Conservation (phyloP, 2,329 filamentous ascomycete species). For the Talaromyces islandicus region DNA sequence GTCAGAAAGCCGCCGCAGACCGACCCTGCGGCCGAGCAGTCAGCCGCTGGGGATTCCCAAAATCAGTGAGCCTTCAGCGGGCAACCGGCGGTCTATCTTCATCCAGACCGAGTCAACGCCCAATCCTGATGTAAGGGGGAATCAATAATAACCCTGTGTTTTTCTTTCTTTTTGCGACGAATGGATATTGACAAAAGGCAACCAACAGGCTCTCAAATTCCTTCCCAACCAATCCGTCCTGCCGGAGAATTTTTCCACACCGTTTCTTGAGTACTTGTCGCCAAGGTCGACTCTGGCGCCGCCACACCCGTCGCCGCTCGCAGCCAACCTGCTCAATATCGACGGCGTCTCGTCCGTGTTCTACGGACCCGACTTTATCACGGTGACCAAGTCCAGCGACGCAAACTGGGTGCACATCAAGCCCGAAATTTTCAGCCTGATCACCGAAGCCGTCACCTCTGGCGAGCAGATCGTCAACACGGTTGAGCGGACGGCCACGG, state of each 20-base stretch:
- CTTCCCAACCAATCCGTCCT: slow-evolving; percentile 83
- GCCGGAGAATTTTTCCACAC: slow-evolving; percentile 63
- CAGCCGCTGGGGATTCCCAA: slow-evolving; percentile 31
- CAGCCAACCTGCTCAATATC: slow-evolving; percentile 82
- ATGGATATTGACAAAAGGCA: neutral
- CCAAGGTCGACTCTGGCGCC: slow-evolving; percentile 83
- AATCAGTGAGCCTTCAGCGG: slow-evolving; percentile 33
- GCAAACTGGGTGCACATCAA: slow-evolving; percentile 93
- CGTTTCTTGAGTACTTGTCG: slow-evolving; percentile 87
- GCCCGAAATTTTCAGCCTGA: slow-evolving; percentile 89
- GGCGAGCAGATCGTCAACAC: slow-evolving; percentile 76
- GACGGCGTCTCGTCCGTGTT: slow-evolving; percentile 94
- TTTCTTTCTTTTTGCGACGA: neutral
- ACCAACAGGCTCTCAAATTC: slow-evolving; percentile 72
- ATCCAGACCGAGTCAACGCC: slow-evolving; percentile 95
- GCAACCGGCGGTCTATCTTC: slow-evolving; percentile 70
- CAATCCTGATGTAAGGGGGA: slow-evolving; percentile 67
- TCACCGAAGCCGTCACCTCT: slow-evolving; percentile 83
- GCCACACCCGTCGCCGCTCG: slow-evolving; percentile 84
- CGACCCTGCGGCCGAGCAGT: slow-evolving; percentile 38
- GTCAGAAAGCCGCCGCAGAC: slow-evolving; percentile 41
- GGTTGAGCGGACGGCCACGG: slow-evolving; percentile 52
- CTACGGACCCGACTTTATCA: slow-evolving; percentile 94
- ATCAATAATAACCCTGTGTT: neutral
- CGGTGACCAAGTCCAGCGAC: slow-evolving; percentile 82